Evolutionary conservation across 176 grass and related monocot species (phyloP).

Genomic region (Juncus inflexus): DNA sequence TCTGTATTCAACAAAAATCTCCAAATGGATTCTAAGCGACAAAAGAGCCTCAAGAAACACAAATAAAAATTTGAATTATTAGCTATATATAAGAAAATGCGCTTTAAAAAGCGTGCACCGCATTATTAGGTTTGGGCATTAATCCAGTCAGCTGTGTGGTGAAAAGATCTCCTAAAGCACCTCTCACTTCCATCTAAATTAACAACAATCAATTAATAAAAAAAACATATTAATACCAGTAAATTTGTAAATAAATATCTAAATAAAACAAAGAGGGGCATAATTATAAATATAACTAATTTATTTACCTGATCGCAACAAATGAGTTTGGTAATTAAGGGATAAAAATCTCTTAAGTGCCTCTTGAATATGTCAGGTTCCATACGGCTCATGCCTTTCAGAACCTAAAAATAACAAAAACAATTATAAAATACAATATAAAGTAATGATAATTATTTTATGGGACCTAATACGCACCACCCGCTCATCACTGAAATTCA

Average conservation of each 20-base stretch:
- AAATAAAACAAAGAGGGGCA: too few relatives aligned
- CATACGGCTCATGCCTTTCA: conserved; percentile 93
- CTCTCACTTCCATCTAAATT: conserved; percentile 90
- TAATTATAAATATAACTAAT: too few relatives aligned
- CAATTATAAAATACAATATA: conserved; percentile 2
- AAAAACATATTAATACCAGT: neutral
- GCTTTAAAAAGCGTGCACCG: conserved; percentile 25
- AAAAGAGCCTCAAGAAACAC: conserved; percentile 11
- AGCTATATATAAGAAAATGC: conserved; percentile 34
- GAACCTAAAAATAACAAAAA: conserved; percentile 56
- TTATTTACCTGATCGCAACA: conserved; percentile 92
- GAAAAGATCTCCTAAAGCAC: conserved; percentile 85
- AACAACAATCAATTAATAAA: conserved; percentile 26
- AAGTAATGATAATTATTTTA: too few relatives aligned
- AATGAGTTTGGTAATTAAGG: conserved; percentile 97
- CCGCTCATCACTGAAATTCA: too few relatives aligned
- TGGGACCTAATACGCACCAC: too few relatives aligned
- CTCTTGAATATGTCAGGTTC: conserved; percentile 85
- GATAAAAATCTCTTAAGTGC: conserved; percentile 93
- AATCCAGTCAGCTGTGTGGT: conserved; percentile 78
- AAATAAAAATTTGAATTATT: conserved; percentile 29
- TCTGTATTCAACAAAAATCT: conserved; percentile 17
- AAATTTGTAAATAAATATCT: too few relatives aligned
- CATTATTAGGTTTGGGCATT: conserved; percentile 37
- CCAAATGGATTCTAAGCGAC: neutral